Conservation (phyloP, 192 early-diverging fungal species). For the Coemansia sp. region DNA sequence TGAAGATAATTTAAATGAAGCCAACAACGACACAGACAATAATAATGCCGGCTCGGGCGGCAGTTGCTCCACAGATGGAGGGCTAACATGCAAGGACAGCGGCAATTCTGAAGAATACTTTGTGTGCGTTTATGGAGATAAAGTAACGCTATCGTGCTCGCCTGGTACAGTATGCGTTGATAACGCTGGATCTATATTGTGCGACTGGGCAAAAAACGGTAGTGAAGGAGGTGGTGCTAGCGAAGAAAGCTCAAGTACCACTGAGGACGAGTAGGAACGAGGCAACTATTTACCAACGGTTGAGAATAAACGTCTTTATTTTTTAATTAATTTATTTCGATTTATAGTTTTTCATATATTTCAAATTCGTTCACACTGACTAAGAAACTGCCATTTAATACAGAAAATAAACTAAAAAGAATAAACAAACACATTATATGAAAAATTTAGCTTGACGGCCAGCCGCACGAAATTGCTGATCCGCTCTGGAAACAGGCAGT, state of each 20-base stretch:
- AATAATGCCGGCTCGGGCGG: background rate
- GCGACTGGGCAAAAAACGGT: background rate
- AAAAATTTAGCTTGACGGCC: conserved; percentile 17
- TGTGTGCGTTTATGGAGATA: background rate
- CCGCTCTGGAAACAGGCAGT: conserved; percentile 30
- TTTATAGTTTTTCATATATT: no score
- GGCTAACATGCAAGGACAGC: background rate
- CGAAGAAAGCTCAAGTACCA: background rate
- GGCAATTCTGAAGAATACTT: background rate
- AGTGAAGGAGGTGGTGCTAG: background rate
- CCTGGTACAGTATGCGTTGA: background rate
- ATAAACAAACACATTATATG: background rate
- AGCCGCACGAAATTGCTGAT: conserved; percentile 21
- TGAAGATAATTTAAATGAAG: no score
- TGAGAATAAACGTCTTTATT: background rate
- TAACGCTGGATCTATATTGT: background rate
- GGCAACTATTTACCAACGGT: no score
- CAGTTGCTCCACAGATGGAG: background rate
- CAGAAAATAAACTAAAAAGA: background rate
- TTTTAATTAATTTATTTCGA: background rate
- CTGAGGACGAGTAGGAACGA: no score
- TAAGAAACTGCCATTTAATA: no score
- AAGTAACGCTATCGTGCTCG: background rate
- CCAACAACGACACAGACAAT: background rate
- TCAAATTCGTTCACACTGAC: no score